Evolutionary conservation across 2,329 filamentous ascomycete genomes (phyloP).

Genomic region (Paramyrothecium roridum): DNA sequence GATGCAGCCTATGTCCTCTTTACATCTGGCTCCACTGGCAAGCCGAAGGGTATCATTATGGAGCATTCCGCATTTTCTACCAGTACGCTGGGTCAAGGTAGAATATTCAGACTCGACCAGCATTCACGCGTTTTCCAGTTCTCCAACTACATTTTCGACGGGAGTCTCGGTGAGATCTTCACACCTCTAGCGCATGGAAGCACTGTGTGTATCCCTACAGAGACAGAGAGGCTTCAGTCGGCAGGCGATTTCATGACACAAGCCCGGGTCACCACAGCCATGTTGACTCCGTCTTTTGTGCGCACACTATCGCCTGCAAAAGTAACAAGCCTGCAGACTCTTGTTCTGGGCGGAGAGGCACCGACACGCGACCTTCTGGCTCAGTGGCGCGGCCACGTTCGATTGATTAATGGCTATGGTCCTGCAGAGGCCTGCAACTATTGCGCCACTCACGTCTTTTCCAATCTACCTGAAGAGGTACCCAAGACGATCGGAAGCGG

Average conservation of each 20-base stretch:
- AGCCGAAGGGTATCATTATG: constrained; percentile 4
- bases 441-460: not conserved
- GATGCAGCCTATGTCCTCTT: constrained; percentile 5
- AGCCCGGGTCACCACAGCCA: constrained; percentile 6
- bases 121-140: constrained; percentile 12
- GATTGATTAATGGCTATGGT: constrained; percentile 11
- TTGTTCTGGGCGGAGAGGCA: constrained; percentile 11
- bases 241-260: constrained; percentile 3
- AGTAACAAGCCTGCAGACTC: constrained; percentile 7
- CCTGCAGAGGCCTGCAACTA: constrained; percentile 10
- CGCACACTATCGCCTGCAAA: constrained; percentile 9
- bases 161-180: constrained; percentile 10
- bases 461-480: not conserved
- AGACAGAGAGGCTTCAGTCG: constrained; percentile 6
- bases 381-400: constrained; percentile 8
- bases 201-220: constrained; percentile 12
- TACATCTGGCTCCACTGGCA: constrained; percentile 6
- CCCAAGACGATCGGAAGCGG: constrained; percentile 33
- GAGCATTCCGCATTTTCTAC: constrained; percentile 7
- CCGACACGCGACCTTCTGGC: constrained; percentile 4
- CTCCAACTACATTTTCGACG: constrained; percentile 15
- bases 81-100: constrained; percentile 3
- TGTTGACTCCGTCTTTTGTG: constrained; percentile 13
- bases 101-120: constrained; percentile 1
- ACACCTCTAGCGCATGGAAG: constrained; percentile 11